Evolutionary conservation across 1,284 basidiomycete species (phyloP), one percentile per base, ranked within the genome.

Genomic region (Chalciporus sp.): DNA sequence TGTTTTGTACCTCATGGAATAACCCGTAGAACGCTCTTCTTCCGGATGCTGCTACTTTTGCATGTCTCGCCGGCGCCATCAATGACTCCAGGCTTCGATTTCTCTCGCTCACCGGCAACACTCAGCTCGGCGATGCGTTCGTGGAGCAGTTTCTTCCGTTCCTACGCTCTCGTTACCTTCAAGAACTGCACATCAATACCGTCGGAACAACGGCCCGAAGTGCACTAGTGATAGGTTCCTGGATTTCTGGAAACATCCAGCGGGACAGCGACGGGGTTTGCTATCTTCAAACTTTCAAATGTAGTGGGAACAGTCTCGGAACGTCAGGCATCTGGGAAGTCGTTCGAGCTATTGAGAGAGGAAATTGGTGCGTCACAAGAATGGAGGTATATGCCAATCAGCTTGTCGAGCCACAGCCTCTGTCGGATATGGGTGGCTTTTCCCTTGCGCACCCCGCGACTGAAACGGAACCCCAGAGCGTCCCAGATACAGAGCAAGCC

Each of bases 241-340:
- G 67, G 67, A 61, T 69, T 40, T 64, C 68, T 4, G 54, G 58
- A 8, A 44, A 53, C 20, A 45, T 42, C 6, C 48, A 51, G 4
- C 42, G 52, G 26, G 50, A 43, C 27, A 42, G 37, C 31, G 52
- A 44, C 17, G 58, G 66, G 26, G 42, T 3, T n/a, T 84, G 82
- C 53, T 72, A 72, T 16, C 71, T 88, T 16, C 73, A 76, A 48
- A 74, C 69, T 2, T 71, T 88, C 40, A 79, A 77, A 58, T 75
- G 79, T 53, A 87, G 80, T 63, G 82, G 79, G 16, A 88, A 88
- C 58, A 65, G 65, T 10, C 72, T 88, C 3, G 81, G 80, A 2
- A 66, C 72, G 33, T 72, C 67, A 0, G 77, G 74, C 0, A 73
- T 83, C 17, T 68, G 68, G 51, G 64, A 72, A 7, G 76, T 88